Evolutionary conservation across 352 stramenopile genomes (phyloP), one percentile per base, ranked within the genome.

Genomic region (Thraustochytrium striatum): DNA sequence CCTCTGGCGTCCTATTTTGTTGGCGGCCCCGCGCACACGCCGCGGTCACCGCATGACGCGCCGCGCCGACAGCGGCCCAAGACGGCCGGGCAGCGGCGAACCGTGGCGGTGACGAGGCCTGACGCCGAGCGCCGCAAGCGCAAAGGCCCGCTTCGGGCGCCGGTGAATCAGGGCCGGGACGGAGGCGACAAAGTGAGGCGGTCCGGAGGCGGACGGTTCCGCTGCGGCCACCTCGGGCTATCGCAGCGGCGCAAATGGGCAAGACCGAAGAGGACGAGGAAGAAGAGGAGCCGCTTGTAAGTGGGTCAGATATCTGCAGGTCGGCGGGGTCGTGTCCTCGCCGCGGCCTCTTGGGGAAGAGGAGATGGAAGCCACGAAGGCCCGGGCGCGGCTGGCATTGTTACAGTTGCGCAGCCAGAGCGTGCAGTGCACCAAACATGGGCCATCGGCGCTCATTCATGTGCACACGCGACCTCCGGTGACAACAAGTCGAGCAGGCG

Each of bases 341-440:
- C n/a, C n/a, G n/a, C n/a, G n/a, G n/a, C n/a, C 47, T 55, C 47
- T 55, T 55, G 47, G 47, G 25, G 25, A 25, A 21, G 47, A 16
- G 30, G 25, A 75, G 30, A 32, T 8, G 16, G 44, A 58, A 9
- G 65, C 43, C 25, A 25, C 52, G 0, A 30, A 38, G 3, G 47
- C 65, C 3, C n/a, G 25, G 8, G 52, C 52, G 44, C 39, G 65
- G 8, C 11, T 7, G 8, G 50, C 52, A 32, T 25, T 75, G 41
- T 38, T 70, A 16, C 32, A 75, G 32, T 32, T 75, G 3, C 43
- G 65, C 3, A 72, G 65, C 50, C 65, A 75, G 30, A 41, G 35
- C 52, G 52, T 75, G 21, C 65, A 75, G 50, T 61, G 5, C 19
- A 16, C 5, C 53, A 61, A 36, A 16, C 25, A 16, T 19, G 5